Evolutionary conservation across 768 basidiomycete genomes (phyloP).

Genomic region (Rossbeevera mucosa): DNA sequence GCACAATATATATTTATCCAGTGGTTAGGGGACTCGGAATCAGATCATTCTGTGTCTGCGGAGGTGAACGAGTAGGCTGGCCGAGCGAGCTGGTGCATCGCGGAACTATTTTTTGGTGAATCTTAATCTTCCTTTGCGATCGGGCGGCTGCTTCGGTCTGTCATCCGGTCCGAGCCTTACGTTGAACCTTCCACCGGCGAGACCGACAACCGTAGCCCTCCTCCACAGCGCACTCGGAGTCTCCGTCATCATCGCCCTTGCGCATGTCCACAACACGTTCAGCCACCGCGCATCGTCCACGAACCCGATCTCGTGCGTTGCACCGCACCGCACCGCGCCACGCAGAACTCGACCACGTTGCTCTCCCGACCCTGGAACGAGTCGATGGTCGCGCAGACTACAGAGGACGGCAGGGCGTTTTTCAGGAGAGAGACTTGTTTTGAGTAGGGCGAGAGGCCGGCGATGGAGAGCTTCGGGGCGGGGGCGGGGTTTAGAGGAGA

Average conservation of each 20-base stretch:
- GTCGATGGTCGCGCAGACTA: constrained; percentile 24
- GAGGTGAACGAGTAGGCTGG: no score
- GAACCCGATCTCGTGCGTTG: no score
- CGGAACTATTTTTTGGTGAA: no score
- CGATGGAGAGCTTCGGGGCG: constrained; percentile 9
- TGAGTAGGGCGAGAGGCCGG: constrained; percentile 51
- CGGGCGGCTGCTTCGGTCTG: no score
- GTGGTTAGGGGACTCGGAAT: no score
- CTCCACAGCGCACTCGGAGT: constrained; percentile 48
- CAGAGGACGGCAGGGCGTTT: constrained; percentile 27
- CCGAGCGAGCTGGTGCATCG: no score
- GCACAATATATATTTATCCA: no score
- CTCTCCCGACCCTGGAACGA: constrained; percentile 67
- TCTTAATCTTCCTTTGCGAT: no score
- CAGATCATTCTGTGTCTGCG: no score
- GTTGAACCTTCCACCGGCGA: no score
- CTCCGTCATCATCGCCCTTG: constrained; percentile 44
- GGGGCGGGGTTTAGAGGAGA: constrained; percentile 24
- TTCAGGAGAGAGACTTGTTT: constrained; percentile 51
- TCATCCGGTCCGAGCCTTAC: no score
- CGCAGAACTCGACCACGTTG: constrained; percentile 62
- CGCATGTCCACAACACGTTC: constrained; percentile 71
- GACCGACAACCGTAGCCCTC: constrained; percentile 38
- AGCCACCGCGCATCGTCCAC: constrained; percentile 45
- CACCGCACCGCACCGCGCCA: constrained; percentile 60